phyloP scores from a whole-genome alignment of 1,139 yeast species.

The Kurtzmaniella quercitrusa region DNA sequence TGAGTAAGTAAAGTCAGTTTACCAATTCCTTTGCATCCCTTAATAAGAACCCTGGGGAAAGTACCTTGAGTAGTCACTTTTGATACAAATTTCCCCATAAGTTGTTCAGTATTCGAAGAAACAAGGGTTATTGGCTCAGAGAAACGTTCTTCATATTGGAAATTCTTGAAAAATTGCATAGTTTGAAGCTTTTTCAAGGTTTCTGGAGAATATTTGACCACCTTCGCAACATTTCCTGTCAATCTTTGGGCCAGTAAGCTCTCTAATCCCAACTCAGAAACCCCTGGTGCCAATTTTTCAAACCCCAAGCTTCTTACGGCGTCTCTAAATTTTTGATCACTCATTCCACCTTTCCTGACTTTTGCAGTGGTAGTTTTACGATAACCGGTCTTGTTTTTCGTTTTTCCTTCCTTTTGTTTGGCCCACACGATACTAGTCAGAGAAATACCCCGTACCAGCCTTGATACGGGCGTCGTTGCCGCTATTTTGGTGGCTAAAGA shows the following conservation, averaged over 20 bases:
- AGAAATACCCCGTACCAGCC: neutral
- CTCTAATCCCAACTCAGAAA: constrained; percentile 15
- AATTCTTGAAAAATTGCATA: constrained; percentile 57
- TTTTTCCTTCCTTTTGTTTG: constrained; percentile 18
- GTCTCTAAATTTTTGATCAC: constrained; percentile 37
- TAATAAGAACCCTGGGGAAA: constrained; percentile 42
- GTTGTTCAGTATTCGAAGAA: constrained; percentile 27
- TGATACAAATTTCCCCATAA: constrained; percentile 22
- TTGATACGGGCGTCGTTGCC: constrained; percentile 14
- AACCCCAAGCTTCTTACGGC: constrained; percentile 35
- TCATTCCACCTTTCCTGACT: constrained; percentile 40
- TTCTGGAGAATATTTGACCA: constrained; percentile 21
- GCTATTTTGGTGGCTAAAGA: constrained; percentile 8
- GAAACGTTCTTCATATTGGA: constrained; percentile 63
- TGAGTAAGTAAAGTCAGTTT: constrained; percentile 75
- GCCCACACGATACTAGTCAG: neutral
- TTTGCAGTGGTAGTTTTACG: constrained; percentile 14
- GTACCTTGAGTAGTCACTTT: constrained; percentile 16
- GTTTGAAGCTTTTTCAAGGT: constrained; percentile 24
- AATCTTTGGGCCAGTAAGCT: constrained; percentile 11
- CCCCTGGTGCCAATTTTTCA: constrained; percentile 27
- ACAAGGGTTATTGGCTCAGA: constrained; percentile 53
- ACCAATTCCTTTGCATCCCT: constrained; percentile 78
- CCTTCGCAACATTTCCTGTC: constrained; percentile 13
- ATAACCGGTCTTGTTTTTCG: constrained; percentile 15